These are phyloP conservation scores for Yarrowia galli DNA, from an alignment of 1,139 yeast genomes.

Conservation along the genomic window DNA sequence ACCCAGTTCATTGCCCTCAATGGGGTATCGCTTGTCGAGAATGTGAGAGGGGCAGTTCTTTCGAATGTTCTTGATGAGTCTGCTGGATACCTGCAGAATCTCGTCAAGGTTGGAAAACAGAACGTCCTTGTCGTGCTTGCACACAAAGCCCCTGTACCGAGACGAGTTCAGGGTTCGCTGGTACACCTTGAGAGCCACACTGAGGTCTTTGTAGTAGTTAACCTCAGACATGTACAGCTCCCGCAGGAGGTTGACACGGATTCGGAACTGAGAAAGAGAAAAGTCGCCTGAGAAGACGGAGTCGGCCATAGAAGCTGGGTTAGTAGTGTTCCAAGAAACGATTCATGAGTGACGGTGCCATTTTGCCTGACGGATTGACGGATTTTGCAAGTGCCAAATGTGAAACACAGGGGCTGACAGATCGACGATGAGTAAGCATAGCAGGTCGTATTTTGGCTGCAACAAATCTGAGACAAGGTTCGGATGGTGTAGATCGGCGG, in stretches of 20 bases:
- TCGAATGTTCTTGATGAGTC: conserved; percentile 46
- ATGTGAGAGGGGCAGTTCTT: conserved; percentile 46
- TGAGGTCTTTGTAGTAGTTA: conserved; percentile 51
- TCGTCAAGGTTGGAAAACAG: conserved; percentile 50
- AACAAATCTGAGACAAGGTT: not conserved
- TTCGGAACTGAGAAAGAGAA: conserved; percentile 25
- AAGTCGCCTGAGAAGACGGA: conserved; percentile 16
- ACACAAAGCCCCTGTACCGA: conserved; percentile 46
- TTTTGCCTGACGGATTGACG: not conserved
- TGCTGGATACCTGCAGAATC: conserved; percentile 47
- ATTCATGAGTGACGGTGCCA: not conserved
- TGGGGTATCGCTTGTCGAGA: conserved; percentile 41
- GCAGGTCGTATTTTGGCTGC: not conserved
- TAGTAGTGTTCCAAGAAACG: not conserved
- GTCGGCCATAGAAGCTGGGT: conserved; percentile 24
- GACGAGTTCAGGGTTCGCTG: conserved; percentile 44
- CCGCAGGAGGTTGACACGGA: conserved; percentile 47
- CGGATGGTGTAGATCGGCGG: not conserved
- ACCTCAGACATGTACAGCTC: conserved; percentile 52
- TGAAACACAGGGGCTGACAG: conserved; percentile 15
- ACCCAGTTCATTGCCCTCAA: conserved; percentile 41
- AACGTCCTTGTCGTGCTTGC: conserved; percentile 46
- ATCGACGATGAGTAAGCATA: not conserved
- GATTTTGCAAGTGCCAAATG: not conserved
- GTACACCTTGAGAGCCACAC: conserved; percentile 49